These are phyloP conservation scores for Mycena haematopus DNA, from an alignment of 768 basidiomycete genomes.

Conservation along the genomic window DNA sequence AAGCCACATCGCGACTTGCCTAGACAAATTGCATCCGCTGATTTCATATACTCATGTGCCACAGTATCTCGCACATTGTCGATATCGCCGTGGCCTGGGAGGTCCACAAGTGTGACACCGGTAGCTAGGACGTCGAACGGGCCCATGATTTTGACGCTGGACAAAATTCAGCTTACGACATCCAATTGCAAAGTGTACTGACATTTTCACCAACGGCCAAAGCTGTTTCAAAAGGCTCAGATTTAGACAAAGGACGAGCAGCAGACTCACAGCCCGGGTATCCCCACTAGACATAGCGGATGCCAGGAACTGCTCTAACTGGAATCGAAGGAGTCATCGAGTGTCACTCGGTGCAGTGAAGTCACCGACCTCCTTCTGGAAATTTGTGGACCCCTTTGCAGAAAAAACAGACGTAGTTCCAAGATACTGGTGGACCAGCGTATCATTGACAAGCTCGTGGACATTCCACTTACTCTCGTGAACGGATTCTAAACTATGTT, in stretches of 20 bases:
- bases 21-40: conserved; percentile 25
- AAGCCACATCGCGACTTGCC: background rate
- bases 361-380: conserved; percentile 21
- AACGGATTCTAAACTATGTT: conserved; percentile 8
- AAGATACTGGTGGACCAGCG: conserved; percentile 2
- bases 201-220: conserved; percentile 30
- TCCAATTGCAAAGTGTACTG: background rate
- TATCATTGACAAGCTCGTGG: conserved; percentile 14
- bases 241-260: background rate
- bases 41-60: conserved; percentile 22
- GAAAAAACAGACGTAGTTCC: background rate
- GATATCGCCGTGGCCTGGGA: conserved; percentile 24
- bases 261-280: conserved; percentile 15
- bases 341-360: background rate
- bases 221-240: conserved; percentile 8
- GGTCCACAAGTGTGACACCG: conserved; percentile 26
- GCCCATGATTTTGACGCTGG: conserved; percentile 23
- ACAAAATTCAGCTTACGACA: background rate
- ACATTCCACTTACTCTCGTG: conserved; percentile 5
- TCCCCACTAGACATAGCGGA: conserved; percentile 10
- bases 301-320: conserved; percentile 28
- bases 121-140: conserved; percentile 29
- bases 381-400: background rate
- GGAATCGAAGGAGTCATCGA: background rate
- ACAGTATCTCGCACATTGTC: conserved; percentile 21